Conservation (phyloP, 2,329 filamentous ascomycete species). For the Teratosphaeria nubilosa region DNA sequence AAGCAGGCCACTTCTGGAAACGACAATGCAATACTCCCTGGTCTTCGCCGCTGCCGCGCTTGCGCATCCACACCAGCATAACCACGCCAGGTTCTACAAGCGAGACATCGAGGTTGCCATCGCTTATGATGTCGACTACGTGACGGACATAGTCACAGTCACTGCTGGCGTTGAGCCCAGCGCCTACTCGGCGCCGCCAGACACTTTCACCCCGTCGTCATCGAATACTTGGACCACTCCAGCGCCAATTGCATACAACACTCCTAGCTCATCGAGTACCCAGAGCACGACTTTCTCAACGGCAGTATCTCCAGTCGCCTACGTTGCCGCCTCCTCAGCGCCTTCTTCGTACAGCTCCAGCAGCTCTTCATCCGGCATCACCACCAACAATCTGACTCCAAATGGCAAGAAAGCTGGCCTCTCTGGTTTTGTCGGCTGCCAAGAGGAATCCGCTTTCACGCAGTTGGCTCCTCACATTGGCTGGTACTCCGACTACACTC, state of each 20-base stretch:
- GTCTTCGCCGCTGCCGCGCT: conserved; percentile 6
- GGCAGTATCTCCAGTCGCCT: neutral
- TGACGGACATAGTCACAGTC: neutral
- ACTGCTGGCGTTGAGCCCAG: neutral
- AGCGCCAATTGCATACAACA: neutral
- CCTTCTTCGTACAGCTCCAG: neutral
- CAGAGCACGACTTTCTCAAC: neutral
- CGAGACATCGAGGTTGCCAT: neutral
- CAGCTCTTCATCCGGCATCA: conserved; percentile 4
- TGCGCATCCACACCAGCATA: conserved; percentile 4
- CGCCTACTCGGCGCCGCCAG: conserved; percentile 1
- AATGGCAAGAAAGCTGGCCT: conserved; percentile 19
- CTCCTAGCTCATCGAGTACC: neutral
- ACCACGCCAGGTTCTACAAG: neutral
- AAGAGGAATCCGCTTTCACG: conserved; percentile 9
- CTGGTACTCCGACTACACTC: conserved; percentile 22
- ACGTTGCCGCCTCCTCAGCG: neutral
- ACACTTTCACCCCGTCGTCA: neutral
- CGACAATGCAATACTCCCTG: conserved; percentile 7
- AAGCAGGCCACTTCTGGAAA: neutral
- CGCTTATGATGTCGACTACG: neutral
- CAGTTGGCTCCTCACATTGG: conserved; percentile 15
- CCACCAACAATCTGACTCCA: conserved; percentile 6
- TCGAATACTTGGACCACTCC: neutral
- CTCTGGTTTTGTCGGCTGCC: conserved; percentile 17